Base-by-base conservation (phyloP, 345 rosid species). In the Corchorus capsularis region DNA sequence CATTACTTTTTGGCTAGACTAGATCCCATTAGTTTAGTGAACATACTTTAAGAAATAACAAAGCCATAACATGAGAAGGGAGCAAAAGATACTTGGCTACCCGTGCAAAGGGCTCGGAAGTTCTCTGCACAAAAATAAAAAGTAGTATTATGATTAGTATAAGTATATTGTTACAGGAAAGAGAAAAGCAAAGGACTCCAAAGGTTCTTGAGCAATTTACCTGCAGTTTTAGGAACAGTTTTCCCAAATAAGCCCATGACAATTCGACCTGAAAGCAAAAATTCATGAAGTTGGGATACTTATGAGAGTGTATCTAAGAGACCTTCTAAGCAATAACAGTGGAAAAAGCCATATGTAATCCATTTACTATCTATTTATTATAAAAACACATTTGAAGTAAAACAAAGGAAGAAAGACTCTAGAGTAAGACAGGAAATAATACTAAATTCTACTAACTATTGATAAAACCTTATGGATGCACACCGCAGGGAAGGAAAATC, bases 31-130 rank as follows among this genome's bases (percentile, higher is more conserved):
- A 52, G 27, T 45, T 52, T 50, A 17, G 60, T 27, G 16, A 1
- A 27, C 63, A 13, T 27, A 5, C 16, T 60, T 27, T 22, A 11
- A 10, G 63, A 59, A 57, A 59, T 22, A 11, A 5, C 17, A 57
- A 57, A 22, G 15, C 35, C 35, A 20, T 11, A 57, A 52, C 22
- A 74, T 41, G 70, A 73, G 43, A 77, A 65, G 66, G 75, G 78
- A 63, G 63, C 83, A 84, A 80, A 81, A 84, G 91, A 85, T 81
- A 86, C 88, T 80, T 85, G 89, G 79, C 81, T 87, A 96, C 99
- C 99, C 22, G 97, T 96, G 86, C 99, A 96, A 84, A 96, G 87
- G 39, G 97, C 95, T 77, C 98, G 94, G 78, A 96, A 96, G 79
- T 96, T 96, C 85, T 96, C 98, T 96, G 98, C 90, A 85, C 4